Conservation (phyloP, 192 early-diverging fungal species). For the Allomyces macrogynus region DNA sequence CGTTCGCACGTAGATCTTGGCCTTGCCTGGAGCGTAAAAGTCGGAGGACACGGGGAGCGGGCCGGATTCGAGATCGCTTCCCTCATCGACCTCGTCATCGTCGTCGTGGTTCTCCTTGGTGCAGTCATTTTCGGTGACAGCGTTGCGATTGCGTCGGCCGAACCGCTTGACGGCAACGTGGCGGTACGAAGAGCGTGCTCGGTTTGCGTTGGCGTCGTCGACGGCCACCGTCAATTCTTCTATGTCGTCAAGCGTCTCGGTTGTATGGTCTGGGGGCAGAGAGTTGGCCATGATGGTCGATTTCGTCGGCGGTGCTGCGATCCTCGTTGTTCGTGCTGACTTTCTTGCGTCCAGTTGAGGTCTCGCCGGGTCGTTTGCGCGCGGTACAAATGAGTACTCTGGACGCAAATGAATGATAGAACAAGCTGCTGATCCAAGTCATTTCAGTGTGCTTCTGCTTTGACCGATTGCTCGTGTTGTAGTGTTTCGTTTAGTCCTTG, state of each 20-base stretch:
- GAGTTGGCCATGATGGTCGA: too few species aligned
- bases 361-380: too few species aligned
- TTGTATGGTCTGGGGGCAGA: too few species aligned
- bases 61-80: not conserved
- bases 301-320: too few species aligned
- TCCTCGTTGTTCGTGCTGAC: too few species aligned
- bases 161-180: constrained; percentile 2
- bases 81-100: constrained; percentile 2
- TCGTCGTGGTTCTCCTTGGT: constrained; percentile 1
- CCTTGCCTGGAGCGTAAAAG: constrained; percentile 23
- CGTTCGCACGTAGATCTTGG: constrained; percentile 24
- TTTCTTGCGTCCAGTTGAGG: too few species aligned
- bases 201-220: constrained; percentile 6
- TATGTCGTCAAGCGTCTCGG: not conserved
- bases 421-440: too few species aligned
- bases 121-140: not conserved
- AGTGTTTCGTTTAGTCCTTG: too few species aligned
- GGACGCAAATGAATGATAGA: too few species aligned
- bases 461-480: too few species aligned
- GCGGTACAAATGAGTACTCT: too few species aligned
- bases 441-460: too few species aligned
- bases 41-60: not conserved
- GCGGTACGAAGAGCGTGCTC: constrained; percentile 14
- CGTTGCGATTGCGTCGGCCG: not conserved
- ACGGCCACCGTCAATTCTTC: not conserved